phyloP scores from a whole-genome alignment of 2,329 filamentous ascomycete species.

The Ophioceras dolichostomum region DNA sequence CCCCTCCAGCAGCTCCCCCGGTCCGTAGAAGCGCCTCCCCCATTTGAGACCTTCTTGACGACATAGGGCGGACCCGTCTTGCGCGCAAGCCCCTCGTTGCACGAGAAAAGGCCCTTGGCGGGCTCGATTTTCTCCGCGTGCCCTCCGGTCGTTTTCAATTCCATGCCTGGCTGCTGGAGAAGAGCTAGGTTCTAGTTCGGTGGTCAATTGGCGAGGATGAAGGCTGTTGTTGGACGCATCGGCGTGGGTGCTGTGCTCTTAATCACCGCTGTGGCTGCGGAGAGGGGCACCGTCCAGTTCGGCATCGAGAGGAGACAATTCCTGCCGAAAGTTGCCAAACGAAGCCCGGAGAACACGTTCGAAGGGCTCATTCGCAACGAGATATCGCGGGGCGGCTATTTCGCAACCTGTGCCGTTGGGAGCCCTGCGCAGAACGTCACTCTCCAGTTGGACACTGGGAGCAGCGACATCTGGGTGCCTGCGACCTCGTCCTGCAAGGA shows the following conservation, averaged over 20 bases:
- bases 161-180: too few relatives aligned
- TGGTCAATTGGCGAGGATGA: conserved; percentile 16
- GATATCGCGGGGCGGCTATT: conserved; percentile 35
- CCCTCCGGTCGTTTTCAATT: too few relatives aligned
- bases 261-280: conserved; percentile 10
- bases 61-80: too few relatives aligned
- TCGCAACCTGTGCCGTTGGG: conserved; percentile 42
- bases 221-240: conserved; percentile 7
- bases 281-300: conserved; percentile 30
- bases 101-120: too few relatives aligned
- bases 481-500: conserved; percentile 24
- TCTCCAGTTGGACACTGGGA: conserved; percentile 52
- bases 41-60: too few relatives aligned
- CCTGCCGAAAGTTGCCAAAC: conserved; percentile 11
- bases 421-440: conserved; percentile 43
- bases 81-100: too few relatives aligned
- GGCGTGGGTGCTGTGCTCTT: conserved; percentile 11
- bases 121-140: too few relatives aligned
- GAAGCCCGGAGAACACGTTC: conserved; percentile 24
- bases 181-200: too few relatives aligned
- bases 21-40: too few relatives aligned
- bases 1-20: too few relatives aligned
- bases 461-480: conserved; percentile 52
- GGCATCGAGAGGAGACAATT: conserved; percentile 27
- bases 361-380: conserved; percentile 32